Evolutionary conservation across 2,329 filamentous ascomycete species (phyloP).

Genomic region (Fusarium sp.): DNA sequence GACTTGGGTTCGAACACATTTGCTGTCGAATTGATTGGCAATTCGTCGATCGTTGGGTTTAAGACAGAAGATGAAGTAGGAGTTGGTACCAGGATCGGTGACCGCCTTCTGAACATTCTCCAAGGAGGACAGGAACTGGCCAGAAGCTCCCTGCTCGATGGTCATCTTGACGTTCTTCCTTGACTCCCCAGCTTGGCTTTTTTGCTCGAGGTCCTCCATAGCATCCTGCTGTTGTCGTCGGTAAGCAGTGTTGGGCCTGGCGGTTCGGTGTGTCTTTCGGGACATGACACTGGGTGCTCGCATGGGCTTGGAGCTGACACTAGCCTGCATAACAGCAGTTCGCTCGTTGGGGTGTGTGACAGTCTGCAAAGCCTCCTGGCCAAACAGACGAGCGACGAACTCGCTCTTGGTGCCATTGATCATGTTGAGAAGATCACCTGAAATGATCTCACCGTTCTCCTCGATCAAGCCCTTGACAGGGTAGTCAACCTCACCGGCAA

Average conservation of each 20-base stretch:
- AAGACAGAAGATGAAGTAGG: constrained; percentile 96
- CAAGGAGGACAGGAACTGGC: constrained; percentile 88
- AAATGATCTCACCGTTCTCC: constrained; percentile 96
- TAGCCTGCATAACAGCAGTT: constrained; percentile 92
- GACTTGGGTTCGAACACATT: constrained; percentile 93
- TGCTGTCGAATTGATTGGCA: constrained; percentile 98
- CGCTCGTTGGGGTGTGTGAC: constrained; percentile 93
- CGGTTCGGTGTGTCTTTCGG: constrained; percentile 69
- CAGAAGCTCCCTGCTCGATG: constrained; percentile 85
- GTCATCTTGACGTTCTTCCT: constrained; percentile 56
- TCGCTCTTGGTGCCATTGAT: constrained; percentile 88
- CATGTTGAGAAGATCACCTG: constrained; percentile 93
- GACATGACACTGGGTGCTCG: constrained; percentile 93
- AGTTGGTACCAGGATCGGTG: constrained; percentile 83
- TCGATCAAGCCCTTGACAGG: constrained; percentile 87
- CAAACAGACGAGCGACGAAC: constrained; percentile 90
- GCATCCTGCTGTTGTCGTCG: constrained; percentile 55
- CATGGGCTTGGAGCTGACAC: constrained; percentile 94
- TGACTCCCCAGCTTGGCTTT: constrained; percentile 59
- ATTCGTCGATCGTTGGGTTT: constrained; percentile 98
- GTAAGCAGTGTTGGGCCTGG: constrained; percentile 46
- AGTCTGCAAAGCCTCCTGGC: constrained; percentile 94
- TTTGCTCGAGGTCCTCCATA: constrained; percentile 59
- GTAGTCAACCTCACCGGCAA: constrained; percentile 96
- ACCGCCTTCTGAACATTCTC: constrained; percentile 93